phyloP scores from a whole-genome alignment of 192 early-diverging fungal species.

The Endogone sp. region DNA sequence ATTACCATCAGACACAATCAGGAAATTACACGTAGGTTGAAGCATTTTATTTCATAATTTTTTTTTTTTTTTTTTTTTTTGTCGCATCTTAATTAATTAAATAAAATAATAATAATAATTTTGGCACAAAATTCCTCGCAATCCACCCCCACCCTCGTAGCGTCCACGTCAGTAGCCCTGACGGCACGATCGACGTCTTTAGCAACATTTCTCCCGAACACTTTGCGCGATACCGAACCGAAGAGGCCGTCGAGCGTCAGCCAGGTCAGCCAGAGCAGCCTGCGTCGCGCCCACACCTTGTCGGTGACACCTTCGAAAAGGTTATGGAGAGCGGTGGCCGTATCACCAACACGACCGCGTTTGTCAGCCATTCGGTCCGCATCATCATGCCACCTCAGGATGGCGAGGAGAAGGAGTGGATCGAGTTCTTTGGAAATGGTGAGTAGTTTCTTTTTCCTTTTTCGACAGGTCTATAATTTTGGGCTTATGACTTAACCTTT shows the following conservation, averaged over 20 bases:
- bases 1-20: not conserved
- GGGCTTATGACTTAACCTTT: not conserved
- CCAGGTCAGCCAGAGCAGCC: not conserved
- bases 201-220: not conserved
- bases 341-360: not conserved
- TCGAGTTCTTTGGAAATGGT: not conserved
- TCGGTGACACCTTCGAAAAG: conserved; percentile 1
- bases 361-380: not conserved
- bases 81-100: not conserved
- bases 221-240: not conserved
- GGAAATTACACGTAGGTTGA: not conserved
- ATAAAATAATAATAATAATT: no score
- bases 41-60: not conserved
- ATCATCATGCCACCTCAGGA: not conserved
- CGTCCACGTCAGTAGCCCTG: not conserved
- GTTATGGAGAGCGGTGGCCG: not conserved
- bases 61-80: not conserved
- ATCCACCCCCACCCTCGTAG: no score
- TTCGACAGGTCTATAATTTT: not conserved
- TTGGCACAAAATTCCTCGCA: no score
- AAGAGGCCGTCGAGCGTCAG: not conserved
- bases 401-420: not conserved
- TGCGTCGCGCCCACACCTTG: not conserved
- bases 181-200: not conserved
- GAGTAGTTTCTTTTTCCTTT: no score